Percentiles rank a stretch among this genome's conserved stretches.
phyloP scores from a whole-genome alignment of 1,284 basidiomycete species.

The Ustilago bromivora region DNA sequence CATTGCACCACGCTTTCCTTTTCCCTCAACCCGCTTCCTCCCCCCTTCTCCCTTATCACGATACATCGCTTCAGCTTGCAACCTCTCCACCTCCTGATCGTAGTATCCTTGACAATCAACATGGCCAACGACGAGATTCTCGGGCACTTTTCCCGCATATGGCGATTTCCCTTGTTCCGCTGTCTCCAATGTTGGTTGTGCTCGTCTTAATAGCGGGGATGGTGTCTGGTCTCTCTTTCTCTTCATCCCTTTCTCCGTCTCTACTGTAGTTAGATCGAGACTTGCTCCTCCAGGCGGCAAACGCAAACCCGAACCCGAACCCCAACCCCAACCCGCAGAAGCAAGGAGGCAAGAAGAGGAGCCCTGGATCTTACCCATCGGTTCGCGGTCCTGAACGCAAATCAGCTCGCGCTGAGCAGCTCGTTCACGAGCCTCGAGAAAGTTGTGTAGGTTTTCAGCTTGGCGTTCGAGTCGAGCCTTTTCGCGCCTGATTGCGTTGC shows the following conservation, averaged over 20 bases:
- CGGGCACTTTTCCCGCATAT: constrained; percentile 16
- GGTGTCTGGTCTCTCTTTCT: constrained; percentile 12
- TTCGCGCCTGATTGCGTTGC: constrained; percentile 47
- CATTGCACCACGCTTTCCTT: not conserved
- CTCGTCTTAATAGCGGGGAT: not conserved
- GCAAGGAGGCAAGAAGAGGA: not conserved
- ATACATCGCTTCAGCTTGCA: constrained; percentile 4
- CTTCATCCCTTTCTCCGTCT: constrained; percentile 4
- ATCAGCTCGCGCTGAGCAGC: constrained; percentile 1
- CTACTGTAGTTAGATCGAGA: constrained; percentile 5
- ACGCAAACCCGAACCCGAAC: not conserved
- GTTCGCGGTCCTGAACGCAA: constrained; percentile 15
- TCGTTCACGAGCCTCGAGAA: constrained; percentile 10
- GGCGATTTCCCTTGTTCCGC: not conserved
- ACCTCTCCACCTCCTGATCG: constrained; percentile 4
- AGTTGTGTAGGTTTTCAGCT: constrained; percentile 7
- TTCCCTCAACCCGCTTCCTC: not conserved
- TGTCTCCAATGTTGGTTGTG: not conserved
- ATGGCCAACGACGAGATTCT: constrained; percentile 14
- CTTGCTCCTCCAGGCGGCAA: constrained; percentile 24
- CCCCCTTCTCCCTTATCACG: not conserved
- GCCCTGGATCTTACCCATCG: constrained; percentile 7
- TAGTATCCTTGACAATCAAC: constrained; percentile 38
- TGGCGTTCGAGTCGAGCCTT: constrained; percentile 16
- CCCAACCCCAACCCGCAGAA: not conserved